Evolutionary conservation across 2,329 filamentous ascomycete species (phyloP), one percentile per base, ranked within the genome.

Genomic region (Alternaria incomplexa): DNA sequence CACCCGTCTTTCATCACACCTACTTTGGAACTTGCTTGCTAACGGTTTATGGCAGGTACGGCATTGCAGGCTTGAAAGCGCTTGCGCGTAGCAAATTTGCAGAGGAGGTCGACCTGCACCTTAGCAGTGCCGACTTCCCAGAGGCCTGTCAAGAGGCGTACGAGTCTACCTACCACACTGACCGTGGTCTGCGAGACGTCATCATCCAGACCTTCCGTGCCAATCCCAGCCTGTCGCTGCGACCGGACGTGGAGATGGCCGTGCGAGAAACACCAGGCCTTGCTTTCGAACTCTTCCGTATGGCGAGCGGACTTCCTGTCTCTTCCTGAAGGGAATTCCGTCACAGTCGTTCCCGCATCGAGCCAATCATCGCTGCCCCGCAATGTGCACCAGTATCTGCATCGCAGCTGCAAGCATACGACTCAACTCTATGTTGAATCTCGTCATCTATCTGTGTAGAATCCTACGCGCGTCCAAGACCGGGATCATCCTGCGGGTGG

Each of bases 121-220:
- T 81, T 68, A 75, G 78, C 59, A 81, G 80, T 58, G 72, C 79
- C 7, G 83, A 85, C 57, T 78, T 85, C 36, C 79, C 83, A 53
- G 81, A 83, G 51, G 82, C 83, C 17, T 83, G 84, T 65, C 79
- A 82, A 73, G 82, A 84, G 65, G 83, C 82, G 13, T 85, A 85
- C 73, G 81, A 81, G 62, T 81, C 79, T 32, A 85, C 83, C 48
- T 79, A 85, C 64, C 83, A 85, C 72, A 79, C 77, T 20, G 83
- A 85, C 68, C 79, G 83, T 36, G 83, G 83, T 11, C 77, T 85
- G 25, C 79, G 83, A 22, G 81, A 84, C 63, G 72, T 85, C 51
- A 78, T 85, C 56, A 75, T 84, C 51, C 82, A 85, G 64, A 76
- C 81, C 3, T 85, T 85, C 75, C 78, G 81, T 47, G 79, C 72